These are phyloP conservation scores for Cadophora malorum DNA, from an alignment of 2,329 filamentous ascomycete genomes.

Conservation along the genomic window DNA sequence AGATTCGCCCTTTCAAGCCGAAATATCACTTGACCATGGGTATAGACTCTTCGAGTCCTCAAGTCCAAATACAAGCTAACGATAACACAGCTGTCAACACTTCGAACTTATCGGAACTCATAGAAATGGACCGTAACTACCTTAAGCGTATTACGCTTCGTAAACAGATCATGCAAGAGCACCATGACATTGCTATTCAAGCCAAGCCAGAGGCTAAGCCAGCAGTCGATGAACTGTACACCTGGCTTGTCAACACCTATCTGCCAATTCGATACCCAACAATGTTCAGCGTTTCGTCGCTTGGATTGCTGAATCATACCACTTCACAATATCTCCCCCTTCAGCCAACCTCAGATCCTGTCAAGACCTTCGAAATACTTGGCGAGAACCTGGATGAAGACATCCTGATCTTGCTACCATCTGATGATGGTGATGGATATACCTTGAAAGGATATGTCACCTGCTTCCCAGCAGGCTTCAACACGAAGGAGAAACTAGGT, in stretches of 20 bases:
- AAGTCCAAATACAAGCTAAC: background rate
- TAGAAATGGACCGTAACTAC: constrained; percentile 66
- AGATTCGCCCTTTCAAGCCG: constrained; percentile 63
- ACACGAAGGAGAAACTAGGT: constrained; percentile 60
- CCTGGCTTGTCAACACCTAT: constrained; percentile 59
- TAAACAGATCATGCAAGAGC: constrained; percentile 51
- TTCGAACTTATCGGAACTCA: constrained; percentile 57
- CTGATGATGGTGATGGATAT: constrained; percentile 50
- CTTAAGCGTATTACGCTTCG: constrained; percentile 57
- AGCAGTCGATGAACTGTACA: constrained; percentile 63
- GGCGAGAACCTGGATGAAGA: constrained; percentile 63
- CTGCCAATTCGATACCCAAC: constrained; percentile 62
- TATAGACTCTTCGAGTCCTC: constrained; percentile 42
- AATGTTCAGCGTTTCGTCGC: constrained; percentile 52
- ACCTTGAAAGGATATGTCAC: constrained; percentile 61
- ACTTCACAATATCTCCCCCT: constrained; percentile 53
- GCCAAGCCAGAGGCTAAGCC: constrained; percentile 48
- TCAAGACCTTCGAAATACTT: constrained; percentile 54
- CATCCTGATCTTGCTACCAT: constrained; percentile 62
- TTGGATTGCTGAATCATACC: constrained; percentile 52
- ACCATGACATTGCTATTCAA: constrained; percentile 50
- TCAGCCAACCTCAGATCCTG: constrained; percentile 43
- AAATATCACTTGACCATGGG: constrained; percentile 70
- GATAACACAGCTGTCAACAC: constrained; percentile 56
- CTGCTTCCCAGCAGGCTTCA: constrained; percentile 65